These are phyloP conservation scores for Leccinum fibrillosum DNA, from an alignment of 768 basidiomycete genomes.

Conservation along the genomic window DNA sequence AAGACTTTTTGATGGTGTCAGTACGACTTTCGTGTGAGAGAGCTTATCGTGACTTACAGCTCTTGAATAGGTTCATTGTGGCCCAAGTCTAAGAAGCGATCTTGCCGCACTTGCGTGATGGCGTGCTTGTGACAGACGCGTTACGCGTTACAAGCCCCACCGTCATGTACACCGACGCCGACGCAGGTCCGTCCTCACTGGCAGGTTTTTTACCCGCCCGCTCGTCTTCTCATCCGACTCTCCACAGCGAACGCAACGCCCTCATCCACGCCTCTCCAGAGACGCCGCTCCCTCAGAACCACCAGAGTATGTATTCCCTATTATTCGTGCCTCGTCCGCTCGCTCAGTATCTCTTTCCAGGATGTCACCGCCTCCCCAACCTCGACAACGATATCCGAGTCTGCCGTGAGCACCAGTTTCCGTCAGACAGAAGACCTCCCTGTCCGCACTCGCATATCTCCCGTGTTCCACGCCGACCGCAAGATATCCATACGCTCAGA, in stretches of 20 bases:
- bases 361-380: slow-evolving; percentile 21
- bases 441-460: slow-evolving; percentile 16
- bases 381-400: slow-evolving; percentile 33
- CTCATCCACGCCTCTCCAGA: slow-evolving; percentile 12
- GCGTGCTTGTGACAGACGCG: slow-evolving; percentile 25
- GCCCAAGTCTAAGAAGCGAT: slow-evolving; percentile 16
- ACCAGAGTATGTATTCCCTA: slow-evolving; percentile 14
- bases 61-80: slow-evolving; percentile 84
- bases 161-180: slow-evolving; percentile 7
- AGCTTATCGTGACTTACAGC: slow-evolving; percentile 48
- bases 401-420: slow-evolving; percentile 21
- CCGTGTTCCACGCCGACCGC: slow-evolving; percentile 29
- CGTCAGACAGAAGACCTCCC: slow-evolving; percentile 17
- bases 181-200: slow-evolving; percentile 8
- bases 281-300: slow-evolving; percentile 11
- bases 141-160: slow-evolving; percentile 24
- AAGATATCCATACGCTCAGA: slow-evolving; percentile 57
- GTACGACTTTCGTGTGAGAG: slow-evolving; percentile 5
- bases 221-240: background rate
- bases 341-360: slow-evolving; percentile 7
- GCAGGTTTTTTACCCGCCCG: background rate
- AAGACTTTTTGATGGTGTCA: slow-evolving; percentile 53
- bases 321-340: background rate
- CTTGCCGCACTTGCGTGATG: slow-evolving; percentile 3
- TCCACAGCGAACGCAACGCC: slow-evolving; percentile 4